Evolutionary conservation across 441 rosid genomes (phyloP).

Genomic region (Biscutella auriculata): DNA sequence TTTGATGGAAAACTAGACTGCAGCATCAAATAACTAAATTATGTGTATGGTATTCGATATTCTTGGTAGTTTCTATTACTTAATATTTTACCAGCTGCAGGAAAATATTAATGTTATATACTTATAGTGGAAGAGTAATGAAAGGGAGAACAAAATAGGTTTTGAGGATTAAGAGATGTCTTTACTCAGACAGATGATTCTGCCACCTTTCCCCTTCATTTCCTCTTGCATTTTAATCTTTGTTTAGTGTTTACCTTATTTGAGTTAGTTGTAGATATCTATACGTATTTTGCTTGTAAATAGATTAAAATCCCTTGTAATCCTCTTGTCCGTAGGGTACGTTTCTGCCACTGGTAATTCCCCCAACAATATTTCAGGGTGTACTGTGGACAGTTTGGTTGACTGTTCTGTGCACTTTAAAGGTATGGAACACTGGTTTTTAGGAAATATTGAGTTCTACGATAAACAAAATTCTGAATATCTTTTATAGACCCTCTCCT

Average conservation of each 20-base stretch:
- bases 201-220: neutral
- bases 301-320: neutral
- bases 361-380: conserved; percentile 71
- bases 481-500: conserved; percentile 7
- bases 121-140: neutral
- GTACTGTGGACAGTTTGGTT: conserved; percentile 90
- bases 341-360: conserved; percentile 80
- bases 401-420: conserved; percentile 70
- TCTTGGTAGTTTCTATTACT: neutral
- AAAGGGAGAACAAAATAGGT: neutral
- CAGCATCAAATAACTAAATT: neutral
- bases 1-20: neutral
- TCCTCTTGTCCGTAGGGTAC: conserved; percentile 52
- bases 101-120: neutral
- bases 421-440: conserved; percentile 40
- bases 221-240: neutral
- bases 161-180: conserved; percentile 1
- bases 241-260: neutral
- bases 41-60: neutral
- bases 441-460: too few relatives aligned
- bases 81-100: neutral
- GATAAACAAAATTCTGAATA: conserved; percentile 1
- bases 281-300: neutral
- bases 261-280: neutral
- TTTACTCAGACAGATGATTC: conserved; percentile 3